A percentile compares a stretch with the other conserved stretches of the same genome.
Evolutionary conservation across 2,329 filamentous ascomycete species (phyloP).

Genomic region (Xylaria sp.): DNA sequence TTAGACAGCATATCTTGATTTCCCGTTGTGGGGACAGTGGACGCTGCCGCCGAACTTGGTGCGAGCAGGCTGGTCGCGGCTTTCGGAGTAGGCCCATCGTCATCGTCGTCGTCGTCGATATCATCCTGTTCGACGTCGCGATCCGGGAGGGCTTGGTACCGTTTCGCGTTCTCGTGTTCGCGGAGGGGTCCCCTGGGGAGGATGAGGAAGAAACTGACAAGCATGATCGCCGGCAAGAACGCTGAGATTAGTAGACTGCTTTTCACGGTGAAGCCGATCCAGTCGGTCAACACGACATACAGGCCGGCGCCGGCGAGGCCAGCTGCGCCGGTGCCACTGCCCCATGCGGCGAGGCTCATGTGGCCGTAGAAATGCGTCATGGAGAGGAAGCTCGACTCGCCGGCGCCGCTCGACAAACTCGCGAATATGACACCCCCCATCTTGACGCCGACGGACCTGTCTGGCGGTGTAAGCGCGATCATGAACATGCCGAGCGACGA

Average conservation of each 20-base stretch:
- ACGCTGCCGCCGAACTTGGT: conserved; percentile 44
- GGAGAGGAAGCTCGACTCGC: conserved; percentile 88
- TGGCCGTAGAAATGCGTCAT: conserved; percentile 92
- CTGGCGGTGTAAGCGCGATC: conserved; percentile 75
- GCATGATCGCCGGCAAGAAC: conserved; percentile 78
- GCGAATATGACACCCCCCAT: conserved; percentile 83
- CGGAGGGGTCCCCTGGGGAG: conserved; percentile 70
- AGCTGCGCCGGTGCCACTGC: conserved; percentile 87
- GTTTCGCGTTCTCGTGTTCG: conserved; percentile 46
- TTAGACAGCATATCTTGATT: conserved; percentile 35
- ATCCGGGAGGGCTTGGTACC: conserved; percentile 58
- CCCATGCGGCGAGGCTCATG: conserved; percentile 87
- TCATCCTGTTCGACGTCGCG: conserved; percentile 44
- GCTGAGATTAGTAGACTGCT: conserved; percentile 77
- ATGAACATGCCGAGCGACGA: conserved; percentile 88
- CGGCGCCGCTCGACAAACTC: conserved; percentile 81
- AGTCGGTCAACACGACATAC: conserved; percentile 85
- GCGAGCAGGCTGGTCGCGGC: conserved; percentile 54
- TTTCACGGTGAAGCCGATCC: conserved; percentile 73
- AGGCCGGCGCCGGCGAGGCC: conserved; percentile 84
- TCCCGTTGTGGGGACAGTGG: conserved; percentile 44
- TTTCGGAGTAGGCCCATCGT: conserved; percentile 41
- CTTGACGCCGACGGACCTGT: conserved; percentile 70
- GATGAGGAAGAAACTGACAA: conserved; percentile 81
- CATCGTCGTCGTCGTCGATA: conserved; percentile 38